phyloP scores from a whole-genome alignment of 495 filamentous ascomycete genomes.

The Neurospora sp. region DNA sequence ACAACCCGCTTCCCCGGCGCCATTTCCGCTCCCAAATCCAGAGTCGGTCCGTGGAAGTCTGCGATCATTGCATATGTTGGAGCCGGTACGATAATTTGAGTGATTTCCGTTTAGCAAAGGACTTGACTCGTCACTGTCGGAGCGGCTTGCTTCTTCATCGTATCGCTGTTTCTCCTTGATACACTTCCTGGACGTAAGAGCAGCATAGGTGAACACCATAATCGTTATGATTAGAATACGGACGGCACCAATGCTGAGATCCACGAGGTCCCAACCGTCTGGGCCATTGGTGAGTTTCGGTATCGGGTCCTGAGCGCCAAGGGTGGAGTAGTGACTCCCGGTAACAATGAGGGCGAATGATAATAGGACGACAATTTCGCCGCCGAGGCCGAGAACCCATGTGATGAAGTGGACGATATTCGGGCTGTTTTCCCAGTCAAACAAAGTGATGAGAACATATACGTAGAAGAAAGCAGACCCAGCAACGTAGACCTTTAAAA shows the following conservation, averaged over 20 bases:
- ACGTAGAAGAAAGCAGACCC: slow-evolving; percentile 52
- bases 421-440: slow-evolving; percentile 69
- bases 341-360: slow-evolving; percentile 53
- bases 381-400: slow-evolving; percentile 57
- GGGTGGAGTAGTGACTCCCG: slow-evolving; percentile 41
- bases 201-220: slow-evolving; percentile 32
- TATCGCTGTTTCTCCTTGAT: slow-evolving; percentile 24
- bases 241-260: slow-evolving; percentile 33
- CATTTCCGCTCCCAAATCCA: slow-evolving; percentile 16
- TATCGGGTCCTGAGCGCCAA: slow-evolving; percentile 9
- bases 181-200: slow-evolving; percentile 17
- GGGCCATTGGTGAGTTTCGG: slow-evolving; percentile 12
- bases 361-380: slow-evolving; percentile 60
- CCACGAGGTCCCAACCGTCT: slow-evolving; percentile 42
- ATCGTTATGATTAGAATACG: slow-evolving; percentile 29
- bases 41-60: slow-evolving; percentile 8
- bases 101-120: slow-evolving; percentile 30
- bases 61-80: slow-evolving; percentile 14
- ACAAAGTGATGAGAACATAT: slow-evolving; percentile 61
- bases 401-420: slow-evolving; percentile 60
- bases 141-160: slow-evolving; percentile 37
- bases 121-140: slow-evolving; percentile 37
- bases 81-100: slow-evolving; percentile 23
- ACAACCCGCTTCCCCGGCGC: slow-evolving; percentile 16
- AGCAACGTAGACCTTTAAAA: slow-evolving; percentile 63